Conservation (phyloP, 345 rosid species). For the Trapa incisa region DNA sequence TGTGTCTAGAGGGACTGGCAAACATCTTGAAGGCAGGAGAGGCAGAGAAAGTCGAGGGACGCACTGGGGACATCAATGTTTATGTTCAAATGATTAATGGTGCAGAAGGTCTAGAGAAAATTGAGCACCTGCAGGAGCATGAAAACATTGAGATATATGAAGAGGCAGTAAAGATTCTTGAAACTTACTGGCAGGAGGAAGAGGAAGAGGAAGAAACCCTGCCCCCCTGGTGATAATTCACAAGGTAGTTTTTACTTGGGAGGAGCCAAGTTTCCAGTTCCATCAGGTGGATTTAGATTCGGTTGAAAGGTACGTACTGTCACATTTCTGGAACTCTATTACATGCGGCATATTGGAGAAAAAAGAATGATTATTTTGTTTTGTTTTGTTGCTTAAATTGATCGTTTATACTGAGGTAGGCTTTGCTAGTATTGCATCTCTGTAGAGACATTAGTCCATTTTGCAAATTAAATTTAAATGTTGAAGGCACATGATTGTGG, state of each 20-base stretch:
- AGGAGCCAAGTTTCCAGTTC: slow-evolving; percentile 40
- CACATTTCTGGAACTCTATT: background rate
- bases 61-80: slow-evolving; percentile 37
- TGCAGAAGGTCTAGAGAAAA: slow-evolving; percentile 75
- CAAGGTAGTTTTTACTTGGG: slow-evolving; percentile 58
- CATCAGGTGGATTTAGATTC: slow-evolving; percentile 63
- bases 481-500: background rate
- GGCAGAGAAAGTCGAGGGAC: slow-evolving; percentile 50
- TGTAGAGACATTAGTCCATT: background rate
- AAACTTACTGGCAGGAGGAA: slow-evolving; percentile 79
- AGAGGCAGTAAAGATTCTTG: slow-evolving; percentile 76
- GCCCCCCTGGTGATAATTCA: slow-evolving; percentile 41
- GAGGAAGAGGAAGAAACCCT: slow-evolving; percentile 73
- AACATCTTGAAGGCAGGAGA: slow-evolving; percentile 77
- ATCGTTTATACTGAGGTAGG: background rate
- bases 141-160: slow-evolving; percentile 78
- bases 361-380: background rate
- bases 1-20: slow-evolving; percentile 53
- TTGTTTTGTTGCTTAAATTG: background rate
- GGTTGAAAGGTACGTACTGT: slow-evolving; percentile 2
- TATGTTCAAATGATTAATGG: slow-evolving; percentile 71
- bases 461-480: background rate
- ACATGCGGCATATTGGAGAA: background rate
- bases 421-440: background rate
- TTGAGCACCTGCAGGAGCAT: slow-evolving; percentile 72